Percentiles rank a stretch among this genome's conserved stretches.
These are phyloP conservation scores for Yamadazyma sp. DNA, from an alignment of 805 yeast species.

Conservation along the genomic window DNA sequence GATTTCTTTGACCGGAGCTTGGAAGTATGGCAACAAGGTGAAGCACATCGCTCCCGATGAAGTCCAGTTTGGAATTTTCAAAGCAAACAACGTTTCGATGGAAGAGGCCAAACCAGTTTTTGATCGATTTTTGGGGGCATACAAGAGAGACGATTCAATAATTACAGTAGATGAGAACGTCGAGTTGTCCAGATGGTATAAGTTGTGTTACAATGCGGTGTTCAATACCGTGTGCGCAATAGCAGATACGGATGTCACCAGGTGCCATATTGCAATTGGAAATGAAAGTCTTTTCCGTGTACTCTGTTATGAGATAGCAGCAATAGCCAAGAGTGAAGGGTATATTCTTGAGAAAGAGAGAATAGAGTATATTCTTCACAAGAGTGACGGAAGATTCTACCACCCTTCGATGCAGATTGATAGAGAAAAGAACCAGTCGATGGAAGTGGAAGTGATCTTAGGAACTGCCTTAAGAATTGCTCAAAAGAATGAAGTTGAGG, in stretches of 20 bases:
- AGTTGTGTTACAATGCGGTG: conserved; percentile 36
- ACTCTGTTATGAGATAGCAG: conserved; percentile 66
- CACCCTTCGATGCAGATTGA: conserved; percentile 44
- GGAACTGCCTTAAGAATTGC: conserved; percentile 44
- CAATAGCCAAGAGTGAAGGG: conserved; percentile 70
- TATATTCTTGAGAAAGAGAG: conserved; percentile 50
- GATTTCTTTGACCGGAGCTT: conserved; percentile 36
- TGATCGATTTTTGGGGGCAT: conserved; percentile 25
- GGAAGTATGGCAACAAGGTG: conserved; percentile 25
- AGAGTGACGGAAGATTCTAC: conserved; percentile 45
- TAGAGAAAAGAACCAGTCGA: conserved; percentile 33
- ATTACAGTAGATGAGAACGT: conserved; percentile 30
- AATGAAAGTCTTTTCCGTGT: conserved; percentile 41
- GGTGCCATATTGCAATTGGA: conserved; percentile 36
- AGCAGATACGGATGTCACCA: conserved; percentile 31
- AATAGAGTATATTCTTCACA: conserved; percentile 51
- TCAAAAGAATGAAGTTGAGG: conserved; percentile 33
- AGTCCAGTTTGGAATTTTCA: conserved; percentile 24
- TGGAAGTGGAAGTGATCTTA: conserved; percentile 41
- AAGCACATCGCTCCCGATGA: conserved; percentile 22
- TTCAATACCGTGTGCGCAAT: conserved; percentile 37
- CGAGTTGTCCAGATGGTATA: conserved; percentile 38
- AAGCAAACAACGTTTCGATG: conserved; percentile 13
- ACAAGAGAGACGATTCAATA: conserved; percentile 24
- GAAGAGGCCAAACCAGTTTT: conserved; percentile 17